A percentile compares a stretch with the other conserved stretches of the same genome.
These are phyloP conservation scores for Retiboletus flavoniger DNA, from an alignment of 1,284 basidiomycete species.

Conservation along the genomic window DNA sequence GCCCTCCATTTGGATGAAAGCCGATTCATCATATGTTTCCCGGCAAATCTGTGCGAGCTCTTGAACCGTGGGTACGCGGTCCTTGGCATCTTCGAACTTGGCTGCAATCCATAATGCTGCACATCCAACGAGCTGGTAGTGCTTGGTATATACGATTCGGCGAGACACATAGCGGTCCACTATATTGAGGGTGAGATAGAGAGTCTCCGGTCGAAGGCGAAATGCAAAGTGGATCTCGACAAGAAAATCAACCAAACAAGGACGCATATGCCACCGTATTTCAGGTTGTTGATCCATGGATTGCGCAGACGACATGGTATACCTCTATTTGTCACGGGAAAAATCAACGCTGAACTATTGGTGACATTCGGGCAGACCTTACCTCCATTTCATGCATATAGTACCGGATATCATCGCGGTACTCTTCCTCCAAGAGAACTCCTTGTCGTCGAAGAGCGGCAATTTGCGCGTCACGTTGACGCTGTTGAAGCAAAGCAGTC, in stretches of 20 bases:
- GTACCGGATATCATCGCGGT: slow-evolving; percentile 85
- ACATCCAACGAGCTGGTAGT: slow-evolving; percentile 99
- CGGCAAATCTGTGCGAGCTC: slow-evolving; percentile 95
- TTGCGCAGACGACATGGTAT: slow-evolving; percentile 84
- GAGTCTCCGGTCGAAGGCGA: slow-evolving; percentile 94
- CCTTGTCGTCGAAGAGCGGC: slow-evolving; percentile 66
- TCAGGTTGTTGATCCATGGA: slow-evolving; percentile 99
- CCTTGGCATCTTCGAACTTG: slow-evolving; percentile 99
- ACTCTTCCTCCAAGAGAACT: slow-evolving; percentile 86
- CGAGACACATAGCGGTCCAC: slow-evolving; percentile 99
- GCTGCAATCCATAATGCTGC: slow-evolving; percentile 98
- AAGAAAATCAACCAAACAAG: slow-evolving; percentile 97
- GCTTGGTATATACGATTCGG: slow-evolving; percentile 97
- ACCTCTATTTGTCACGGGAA: slow-evolving; percentile 49
- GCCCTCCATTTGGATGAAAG: slow-evolving; percentile 96
- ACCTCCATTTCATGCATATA: slow-evolving; percentile 99
- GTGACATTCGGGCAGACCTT: slow-evolving; percentile 36
- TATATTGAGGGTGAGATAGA: slow-evolving; percentile 98
- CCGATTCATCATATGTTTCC: slow-evolving; percentile 92
- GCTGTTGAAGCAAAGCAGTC: slow-evolving; percentile 56
- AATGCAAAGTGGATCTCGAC: slow-evolving; percentile 98
- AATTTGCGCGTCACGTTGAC: slow-evolving; percentile 66
- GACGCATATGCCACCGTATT: slow-evolving; percentile 98
- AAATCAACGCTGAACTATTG: slow-evolving; percentile 12
- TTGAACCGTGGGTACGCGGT: slow-evolving; percentile 92